Conservation (phyloP, 2,329 filamentous ascomycete species). For the Xylaria sp. region DNA sequence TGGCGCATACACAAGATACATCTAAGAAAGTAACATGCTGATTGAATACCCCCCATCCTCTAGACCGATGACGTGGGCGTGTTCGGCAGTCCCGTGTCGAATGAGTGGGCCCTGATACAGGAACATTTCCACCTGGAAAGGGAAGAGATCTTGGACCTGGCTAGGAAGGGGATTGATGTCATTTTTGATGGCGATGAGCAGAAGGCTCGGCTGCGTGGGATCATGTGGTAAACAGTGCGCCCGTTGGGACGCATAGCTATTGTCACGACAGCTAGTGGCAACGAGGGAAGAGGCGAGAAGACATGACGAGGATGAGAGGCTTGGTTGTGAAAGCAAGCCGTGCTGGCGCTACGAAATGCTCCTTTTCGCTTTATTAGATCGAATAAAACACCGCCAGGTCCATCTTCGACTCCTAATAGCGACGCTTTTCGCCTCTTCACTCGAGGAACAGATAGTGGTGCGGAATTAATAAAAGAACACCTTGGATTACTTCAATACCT, state of each 20-base stretch:
- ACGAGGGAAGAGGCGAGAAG: not conserved
- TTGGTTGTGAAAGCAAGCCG: not conserved
- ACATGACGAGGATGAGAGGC: not conserved
- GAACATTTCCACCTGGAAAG: slow-evolving; percentile 67
- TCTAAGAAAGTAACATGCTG: too few relatives aligned
- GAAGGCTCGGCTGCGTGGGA: slow-evolving; percentile 57
- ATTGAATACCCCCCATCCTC: not conserved
- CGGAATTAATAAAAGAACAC: too few relatives aligned
- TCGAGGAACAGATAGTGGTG: too few relatives aligned
- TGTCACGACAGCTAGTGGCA: not conserved
- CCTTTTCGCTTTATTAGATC: not conserved
- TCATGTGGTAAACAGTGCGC: slow-evolving; percentile 52
- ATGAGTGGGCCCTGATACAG: slow-evolving; percentile 77
- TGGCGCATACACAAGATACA: too few relatives aligned
- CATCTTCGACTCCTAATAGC: too few relatives aligned
- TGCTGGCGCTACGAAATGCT: too few relatives aligned
- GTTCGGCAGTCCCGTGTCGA: slow-evolving; percentile 76
- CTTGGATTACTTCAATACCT: too few relatives aligned
- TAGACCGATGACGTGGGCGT: slow-evolving; percentile 86
- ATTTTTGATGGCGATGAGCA: slow-evolving; percentile 72
- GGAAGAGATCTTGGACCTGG: slow-evolving; percentile 57
- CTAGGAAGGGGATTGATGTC: slow-evolving; percentile 63
- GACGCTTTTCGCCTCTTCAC: too few relatives aligned
- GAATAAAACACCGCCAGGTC: not conserved
- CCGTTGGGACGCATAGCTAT: not conserved